Conservation (phyloP, 257 asterid genomes). For the Lycium barbarum region DNA sequence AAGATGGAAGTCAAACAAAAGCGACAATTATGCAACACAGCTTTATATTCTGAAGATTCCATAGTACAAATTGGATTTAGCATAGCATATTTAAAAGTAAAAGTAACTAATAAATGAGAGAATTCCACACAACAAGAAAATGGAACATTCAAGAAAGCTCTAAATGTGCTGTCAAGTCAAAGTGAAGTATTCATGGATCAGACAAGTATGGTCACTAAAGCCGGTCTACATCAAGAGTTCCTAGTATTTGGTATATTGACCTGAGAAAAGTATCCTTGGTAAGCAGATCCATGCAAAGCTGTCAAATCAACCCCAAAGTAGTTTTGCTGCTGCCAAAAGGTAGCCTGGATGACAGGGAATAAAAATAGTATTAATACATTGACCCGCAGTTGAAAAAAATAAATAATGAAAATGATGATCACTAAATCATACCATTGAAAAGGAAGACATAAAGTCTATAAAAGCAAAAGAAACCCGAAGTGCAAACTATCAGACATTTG, state of each 20-base stretch:
- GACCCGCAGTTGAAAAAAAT: background rate
- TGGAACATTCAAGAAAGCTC: conserved; percentile 14
- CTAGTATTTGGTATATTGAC: conserved; percentile 42
- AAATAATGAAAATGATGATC: background rate
- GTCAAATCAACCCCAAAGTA: conserved; percentile 94
- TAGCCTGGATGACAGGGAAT: conserved; percentile 65
- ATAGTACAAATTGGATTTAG: conserved; percentile 9
- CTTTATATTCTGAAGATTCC: background rate
- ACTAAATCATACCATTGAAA: background rate
- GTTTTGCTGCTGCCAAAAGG: conserved; percentile 98
- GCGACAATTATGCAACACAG: background rate
- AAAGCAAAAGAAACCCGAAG: background rate
- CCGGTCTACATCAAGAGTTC: background rate
- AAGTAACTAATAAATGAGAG: conserved; percentile 10
- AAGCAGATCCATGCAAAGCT: conserved; percentile 87
- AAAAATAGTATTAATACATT: conserved; percentile 33
- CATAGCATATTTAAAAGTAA: background rate
- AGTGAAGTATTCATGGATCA: conserved; percentile 9
- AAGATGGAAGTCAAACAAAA: background rate
- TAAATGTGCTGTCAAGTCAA: background rate
- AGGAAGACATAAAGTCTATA: background rate
- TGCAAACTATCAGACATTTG: background rate
- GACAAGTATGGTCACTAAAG: conserved; percentile 16
- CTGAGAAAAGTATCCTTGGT: conserved; percentile 99
- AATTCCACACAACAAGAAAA: background rate